Evolutionary conservation across 331 rosid species (phyloP).

Genomic region (Quercus phellos): DNA sequence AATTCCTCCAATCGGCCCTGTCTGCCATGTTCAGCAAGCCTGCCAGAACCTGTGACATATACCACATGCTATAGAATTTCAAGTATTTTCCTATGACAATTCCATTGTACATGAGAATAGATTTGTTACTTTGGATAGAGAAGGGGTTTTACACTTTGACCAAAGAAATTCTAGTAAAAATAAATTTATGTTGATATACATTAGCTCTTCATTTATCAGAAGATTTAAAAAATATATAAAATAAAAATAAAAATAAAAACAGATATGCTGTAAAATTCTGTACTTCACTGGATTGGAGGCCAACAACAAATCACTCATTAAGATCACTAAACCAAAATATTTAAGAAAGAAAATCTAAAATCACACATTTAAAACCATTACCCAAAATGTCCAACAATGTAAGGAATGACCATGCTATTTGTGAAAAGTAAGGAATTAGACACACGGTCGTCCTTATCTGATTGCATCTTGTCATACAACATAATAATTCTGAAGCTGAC

Average conservation of each 20-base stretch:
- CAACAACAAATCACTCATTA: neutral
- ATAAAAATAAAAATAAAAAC: no score
- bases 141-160: neutral
- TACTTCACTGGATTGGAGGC: neutral
- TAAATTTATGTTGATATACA: neutral
- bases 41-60: slow-evolving; percentile 67
- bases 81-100: neutral
- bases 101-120: neutral
- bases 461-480: neutral
- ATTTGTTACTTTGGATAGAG: neutral
- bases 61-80: slow-evolving; percentile 10
- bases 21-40: slow-evolving; percentile 89
- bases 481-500: neutral
- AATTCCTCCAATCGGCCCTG: slow-evolving; percentile 85
- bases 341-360: neutral
- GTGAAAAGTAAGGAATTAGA: neutral
- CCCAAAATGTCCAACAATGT: neutral
- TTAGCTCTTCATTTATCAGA: neutral
- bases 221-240: neutral
- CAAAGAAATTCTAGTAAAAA: neutral
- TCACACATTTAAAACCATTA: neutral
- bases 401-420: neutral
- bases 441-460: neutral
- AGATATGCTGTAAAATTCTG: neutral
- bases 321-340: neutral